Evolutionary conservation across 495 filamentous ascomycete genomes (phyloP), one percentile per base, ranked within the genome.

Genomic region (Podospora pseudocomata): DNA sequence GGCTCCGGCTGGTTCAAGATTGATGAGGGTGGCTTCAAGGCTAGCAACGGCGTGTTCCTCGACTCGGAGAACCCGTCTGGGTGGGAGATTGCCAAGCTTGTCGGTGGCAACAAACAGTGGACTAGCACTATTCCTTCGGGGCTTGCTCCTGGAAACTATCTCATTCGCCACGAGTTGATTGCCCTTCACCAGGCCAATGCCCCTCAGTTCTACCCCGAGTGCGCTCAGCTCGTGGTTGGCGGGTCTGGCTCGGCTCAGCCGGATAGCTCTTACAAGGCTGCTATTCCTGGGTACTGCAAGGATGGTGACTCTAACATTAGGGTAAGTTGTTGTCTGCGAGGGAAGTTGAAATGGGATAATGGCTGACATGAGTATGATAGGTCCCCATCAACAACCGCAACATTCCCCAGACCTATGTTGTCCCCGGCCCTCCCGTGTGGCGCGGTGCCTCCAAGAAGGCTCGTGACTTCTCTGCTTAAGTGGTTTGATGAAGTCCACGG

Each of bases 161-260:
- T 88, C 67, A 83, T 87, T 74, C 79, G 85, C 68, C 86, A 88
- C 76, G 86, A 88, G 75, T 72, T 87, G 67, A 77, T 88, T 55
- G 86, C 86, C 39, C 84, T 87, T 20, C 86, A 88, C 72, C 85
- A 87, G 73, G 83, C 85, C 55, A 85, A 87, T 72, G 80, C 84
- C 5, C 86, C 85, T 0, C 86, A 88, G 74, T 88, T 86, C 73
- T 88, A 88, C 78, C 82, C 85, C 64, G 86, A 88, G 75, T 88
- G 85, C 67, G 86, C 86, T 0, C 85, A 86, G 77, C 67, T 88
- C 68, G 78, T 73, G 34, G 80, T 88, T 61, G 82, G 80, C 28
- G 86, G 86, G 32, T 79, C 78, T 30, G 86, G 86, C 57, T 80
- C 75, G 20, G 80, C 76, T 0, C 64, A 72, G 56, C 85, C 85